Evolutionary conservation across 1,284 basidiomycete genomes (phyloP).

Genomic region (Anthracocystis setariae): DNA sequence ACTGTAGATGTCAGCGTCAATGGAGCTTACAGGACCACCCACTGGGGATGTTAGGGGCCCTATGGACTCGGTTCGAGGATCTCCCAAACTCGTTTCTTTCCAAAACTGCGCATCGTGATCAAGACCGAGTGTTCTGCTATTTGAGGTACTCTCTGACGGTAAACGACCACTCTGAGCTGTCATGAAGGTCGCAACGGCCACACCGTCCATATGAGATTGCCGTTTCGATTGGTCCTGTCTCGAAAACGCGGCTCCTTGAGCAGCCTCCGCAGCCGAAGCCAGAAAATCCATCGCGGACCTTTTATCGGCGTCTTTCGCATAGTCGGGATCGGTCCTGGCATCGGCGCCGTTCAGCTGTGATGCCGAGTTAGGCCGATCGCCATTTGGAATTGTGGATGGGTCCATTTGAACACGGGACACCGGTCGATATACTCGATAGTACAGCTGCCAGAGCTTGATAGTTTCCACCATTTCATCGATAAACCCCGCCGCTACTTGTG

Average conservation of each 20-base stretch:
- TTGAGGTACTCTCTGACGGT: background rate
- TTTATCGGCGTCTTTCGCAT: background rate
- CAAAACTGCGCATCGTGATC: background rate
- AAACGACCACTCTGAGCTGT: background rate
- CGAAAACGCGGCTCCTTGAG: background rate
- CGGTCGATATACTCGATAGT: conserved; percentile 32
- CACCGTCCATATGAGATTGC: too few species aligned
- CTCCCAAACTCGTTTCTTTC: background rate
- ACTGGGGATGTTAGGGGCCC: background rate
- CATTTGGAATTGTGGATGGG: background rate
- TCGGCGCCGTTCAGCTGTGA: background rate
- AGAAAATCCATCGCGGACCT: conserved; percentile 21
- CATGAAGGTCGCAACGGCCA: too few species aligned
- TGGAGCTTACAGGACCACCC: background rate
- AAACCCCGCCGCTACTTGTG: conserved; percentile 16
- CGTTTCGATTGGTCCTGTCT: background rate
- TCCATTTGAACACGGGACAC: background rate
- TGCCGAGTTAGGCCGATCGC: background rate
- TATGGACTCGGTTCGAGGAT: background rate
- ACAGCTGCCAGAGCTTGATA: conserved; percentile 18
- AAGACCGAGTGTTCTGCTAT: background rate
- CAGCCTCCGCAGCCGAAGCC: conserved; percentile 18
- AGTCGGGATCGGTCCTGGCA: background rate
- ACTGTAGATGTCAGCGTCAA: conserved; percentile 10
- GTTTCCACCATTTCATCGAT: conserved; percentile 28